Evolutionary conservation across 2,329 filamentous ascomycete genomes (phyloP).

Genomic region (Phyllosticta capitalensis): DNA sequence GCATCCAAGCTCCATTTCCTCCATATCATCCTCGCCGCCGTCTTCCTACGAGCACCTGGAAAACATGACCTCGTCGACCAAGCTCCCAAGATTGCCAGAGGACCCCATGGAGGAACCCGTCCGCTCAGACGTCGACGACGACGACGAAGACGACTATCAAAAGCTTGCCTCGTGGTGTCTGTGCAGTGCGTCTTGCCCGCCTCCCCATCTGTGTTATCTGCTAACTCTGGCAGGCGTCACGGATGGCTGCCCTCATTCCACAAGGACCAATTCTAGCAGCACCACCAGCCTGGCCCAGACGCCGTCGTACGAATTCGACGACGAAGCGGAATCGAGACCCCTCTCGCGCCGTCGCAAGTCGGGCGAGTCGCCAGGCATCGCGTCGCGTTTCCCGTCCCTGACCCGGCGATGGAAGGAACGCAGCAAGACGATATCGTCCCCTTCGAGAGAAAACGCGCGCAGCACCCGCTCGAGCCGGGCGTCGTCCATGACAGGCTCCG

Average conservation of each 20-base stretch:
- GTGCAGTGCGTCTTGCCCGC: background rate
- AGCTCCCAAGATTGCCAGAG: constrained; percentile 77
- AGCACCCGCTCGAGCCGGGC: constrained; percentile 58
- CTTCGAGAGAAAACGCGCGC: constrained; percentile 5
- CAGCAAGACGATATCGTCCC: constrained; percentile 26
- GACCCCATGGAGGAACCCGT: constrained; percentile 64
- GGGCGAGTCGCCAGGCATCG: constrained; percentile 54
- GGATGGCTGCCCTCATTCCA: constrained; percentile 47
- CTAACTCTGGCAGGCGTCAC: constrained; percentile 45
- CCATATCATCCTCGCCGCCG: constrained; percentile 46
- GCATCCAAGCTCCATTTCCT: constrained; percentile 68
- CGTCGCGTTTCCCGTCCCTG: constrained; percentile 50
- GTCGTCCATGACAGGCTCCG: constrained; percentile 62
- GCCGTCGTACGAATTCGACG: constrained; percentile 56
- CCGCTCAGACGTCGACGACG: constrained; percentile 5
- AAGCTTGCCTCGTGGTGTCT: constrained; percentile 23
- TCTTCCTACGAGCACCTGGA: constrained; percentile 42
- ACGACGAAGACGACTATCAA: constrained; percentile 40
- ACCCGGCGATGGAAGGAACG: constrained; percentile 45
- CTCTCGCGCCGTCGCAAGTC: constrained; percentile 48
- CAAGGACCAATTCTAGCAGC: constrained; percentile 39
- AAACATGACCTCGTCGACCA: constrained; percentile 51
- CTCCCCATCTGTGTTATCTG: constrained; percentile 1
- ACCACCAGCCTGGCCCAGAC: constrained; percentile 6
- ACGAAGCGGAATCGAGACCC: constrained; percentile 43